Evolutionary conservation across 2,329 filamentous ascomycete species (phyloP), one percentile per base, ranked within the genome.

Genomic region (Ophiostoma montium): DNA sequence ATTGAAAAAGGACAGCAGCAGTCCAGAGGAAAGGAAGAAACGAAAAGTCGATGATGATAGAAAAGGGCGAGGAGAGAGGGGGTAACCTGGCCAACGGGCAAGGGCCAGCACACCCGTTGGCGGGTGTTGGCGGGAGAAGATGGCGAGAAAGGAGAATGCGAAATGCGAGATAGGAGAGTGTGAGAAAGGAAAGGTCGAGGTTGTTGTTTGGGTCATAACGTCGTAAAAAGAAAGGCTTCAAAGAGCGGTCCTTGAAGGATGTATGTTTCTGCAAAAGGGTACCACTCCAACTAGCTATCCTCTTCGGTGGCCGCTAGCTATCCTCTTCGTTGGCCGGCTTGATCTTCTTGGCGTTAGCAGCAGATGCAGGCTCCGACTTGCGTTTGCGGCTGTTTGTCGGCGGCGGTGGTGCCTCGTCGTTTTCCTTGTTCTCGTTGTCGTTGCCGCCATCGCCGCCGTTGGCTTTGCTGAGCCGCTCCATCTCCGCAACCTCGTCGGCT

Each of bases 401-500:
- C 31, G 46, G 27, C 16, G 46, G 42, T 6, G 36, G 21, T 9
- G 41, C 35, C 2, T 43, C 44, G 3, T 59, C 60, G 36, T 55
- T 53, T 18, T 54, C 53, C 50, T 59, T 62, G n/a, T 64, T 58
- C 5, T 63, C 63, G 67, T 61, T 39, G 65, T 65, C 9, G n/a
- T 63, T 66, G 8, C 59, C 59, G 15, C 67, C 65, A 16, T 55
- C 58, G 10, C 60, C 59, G 3, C 55, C 62, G 57, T 66, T 27
- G 4, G 23, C 69, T 58, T 76, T 76, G 44, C 72, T 75, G 18
- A 11, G 16, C 57, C 79, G 78, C 61, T 95, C 89, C 71, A 95
- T 88, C 46, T 84, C 82, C 6, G 88, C 87, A 4, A 95, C 89
- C 64, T 98, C 92, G 50, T 96, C 92, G 1, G 92, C 90, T 0